Evolutionary conservation across 2,329 filamentous ascomycete species (phyloP), one percentile per base, ranked within the genome.

Genomic region (Verticillium dahliae): DNA sequence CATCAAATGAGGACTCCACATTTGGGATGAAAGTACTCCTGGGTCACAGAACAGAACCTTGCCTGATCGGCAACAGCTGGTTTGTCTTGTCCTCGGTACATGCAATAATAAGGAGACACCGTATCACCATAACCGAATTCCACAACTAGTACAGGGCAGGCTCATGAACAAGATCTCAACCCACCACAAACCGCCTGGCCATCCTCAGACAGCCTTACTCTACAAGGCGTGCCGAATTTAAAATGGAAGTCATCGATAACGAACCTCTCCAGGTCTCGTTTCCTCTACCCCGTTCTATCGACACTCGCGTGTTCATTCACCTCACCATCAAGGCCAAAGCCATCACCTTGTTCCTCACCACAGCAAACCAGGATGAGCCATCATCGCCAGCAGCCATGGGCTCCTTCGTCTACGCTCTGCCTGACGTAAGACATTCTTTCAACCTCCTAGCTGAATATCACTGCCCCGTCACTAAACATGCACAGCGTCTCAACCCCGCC

Each of bases 371-470:
- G 61, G 84, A 84, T 59, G 81, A 85, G 52, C 72, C 75, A n/a
- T 77, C 77, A 13, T 71, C 75, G 9, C 72, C 80, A 7, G 78
- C 83, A 50, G 78, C 83, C 58, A 82, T 98, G 75, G 94, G 95
- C 3, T 97, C 92, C 58, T 94, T 98, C 71, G 91, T 98, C 56
- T 98, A 97, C 72, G 91, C 93, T 2, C 85, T 99, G 73, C 94
- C 95, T 15, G 90, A 97, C 77, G 95, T 97, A 78, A 69, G 78
- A 4, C 73, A 22, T 15, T 13, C 6, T n/a, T 27, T 14, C 27
- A 31, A 11, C 38, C 33, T 33, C 50, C 18, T 3, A 27, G 18
- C 27, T 18, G 9, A 6, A 13, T 27, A n/a, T 13, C 22, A n/a
- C 6, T 31, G 13, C 27, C 2, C 13, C 18, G 11, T 34, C 34